A percentile compares a stretch with the other conserved stretches of the same genome.
Conservation (phyloP, 2,329 filamentous ascomycete species). For the Neofusicoccum cordaticola region DNA sequence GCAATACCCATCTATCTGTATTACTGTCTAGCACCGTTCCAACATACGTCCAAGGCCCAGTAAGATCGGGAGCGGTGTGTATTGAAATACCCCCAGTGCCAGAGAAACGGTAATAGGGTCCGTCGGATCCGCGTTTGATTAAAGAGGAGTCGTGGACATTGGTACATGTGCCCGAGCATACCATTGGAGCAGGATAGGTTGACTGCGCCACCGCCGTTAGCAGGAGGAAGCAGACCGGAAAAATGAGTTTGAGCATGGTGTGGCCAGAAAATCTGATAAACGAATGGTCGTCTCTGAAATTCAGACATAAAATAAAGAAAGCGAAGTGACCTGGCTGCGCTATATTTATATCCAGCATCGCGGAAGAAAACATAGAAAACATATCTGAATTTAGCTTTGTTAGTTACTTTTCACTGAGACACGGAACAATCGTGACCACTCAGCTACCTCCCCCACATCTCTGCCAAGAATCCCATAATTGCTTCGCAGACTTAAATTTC, state of each 20-base stretch:
- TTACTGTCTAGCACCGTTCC: conserved; percentile 44
- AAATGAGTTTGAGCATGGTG: neutral
- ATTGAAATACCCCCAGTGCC: conserved; percentile 48
- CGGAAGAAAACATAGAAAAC: neutral
- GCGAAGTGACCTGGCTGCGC: neutral
- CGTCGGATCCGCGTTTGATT: conserved; percentile 39
- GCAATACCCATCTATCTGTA: conserved; percentile 48
- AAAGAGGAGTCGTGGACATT: conserved; percentile 48
- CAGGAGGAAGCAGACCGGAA: neutral
- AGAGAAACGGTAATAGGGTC: conserved; percentile 50
- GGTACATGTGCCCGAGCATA: conserved; percentile 37
- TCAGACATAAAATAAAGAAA: neutral
- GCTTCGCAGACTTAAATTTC: too few relatives aligned
- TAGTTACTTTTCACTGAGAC: neutral
- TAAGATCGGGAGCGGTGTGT: conserved; percentile 42
- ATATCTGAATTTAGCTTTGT: neutral
- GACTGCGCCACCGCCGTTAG: neutral
- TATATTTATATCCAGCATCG: neutral
- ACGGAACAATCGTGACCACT: neutral
- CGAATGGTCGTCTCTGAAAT: neutral
- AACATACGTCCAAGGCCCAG: conserved; percentile 47
- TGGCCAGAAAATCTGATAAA: neutral
- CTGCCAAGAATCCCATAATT: neutral
- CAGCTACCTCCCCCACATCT: neutral
- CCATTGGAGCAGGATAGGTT: conserved; percentile 30